phyloP scores from a whole-genome alignment of 2,329 filamentous ascomycete species.

The Diplodia corticola region DNA sequence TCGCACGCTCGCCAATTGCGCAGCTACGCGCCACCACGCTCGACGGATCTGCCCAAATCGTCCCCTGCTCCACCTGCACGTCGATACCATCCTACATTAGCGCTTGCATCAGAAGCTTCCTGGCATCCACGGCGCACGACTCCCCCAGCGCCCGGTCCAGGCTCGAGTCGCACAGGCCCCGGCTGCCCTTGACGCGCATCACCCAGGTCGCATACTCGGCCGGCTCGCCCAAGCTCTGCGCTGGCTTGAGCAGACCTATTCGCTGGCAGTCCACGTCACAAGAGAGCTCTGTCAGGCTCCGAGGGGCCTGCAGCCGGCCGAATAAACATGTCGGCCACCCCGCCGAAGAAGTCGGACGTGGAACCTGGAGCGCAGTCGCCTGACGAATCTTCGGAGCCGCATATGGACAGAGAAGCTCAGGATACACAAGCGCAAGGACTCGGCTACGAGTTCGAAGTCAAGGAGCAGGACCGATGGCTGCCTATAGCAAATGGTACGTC shows the following conservation, averaged over 20 bases:
- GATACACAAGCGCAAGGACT: constrained; percentile 74
- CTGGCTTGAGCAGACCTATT: constrained; percentile 25
- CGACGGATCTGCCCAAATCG: constrained; percentile 18
- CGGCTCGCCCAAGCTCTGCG: constrained; percentile 24
- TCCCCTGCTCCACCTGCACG: constrained; percentile 20
- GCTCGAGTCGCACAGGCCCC: constrained; percentile 24
- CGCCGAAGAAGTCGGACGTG: constrained; percentile 83
- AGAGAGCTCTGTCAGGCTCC: constrained; percentile 40
- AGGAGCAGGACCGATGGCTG: constrained; percentile 99
- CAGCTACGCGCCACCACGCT: constrained; percentile 20
- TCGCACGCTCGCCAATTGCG: constrained; percentile 23
- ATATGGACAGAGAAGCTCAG: constrained; percentile 82
- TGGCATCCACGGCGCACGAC: constrained; percentile 17
- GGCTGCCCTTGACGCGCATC: constrained; percentile 24
- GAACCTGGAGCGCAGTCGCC: constrained; percentile 90
- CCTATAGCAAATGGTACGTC: constrained; percentile 99
- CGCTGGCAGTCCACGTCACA: constrained; percentile 30
- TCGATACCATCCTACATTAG: constrained; percentile 22
- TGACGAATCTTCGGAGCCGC: constrained; percentile 78
- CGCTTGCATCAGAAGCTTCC: constrained; percentile 23
- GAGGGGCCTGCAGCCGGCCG: constrained; percentile 54
- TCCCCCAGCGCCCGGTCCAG: constrained; percentile 17
- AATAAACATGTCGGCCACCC: constrained; percentile 93
- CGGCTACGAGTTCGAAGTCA: constrained; percentile 95
- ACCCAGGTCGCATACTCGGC: constrained; percentile 37